Base-by-base conservation (phyloP, 805 yeast genomes). In the Ogataea henricii region DNA sequence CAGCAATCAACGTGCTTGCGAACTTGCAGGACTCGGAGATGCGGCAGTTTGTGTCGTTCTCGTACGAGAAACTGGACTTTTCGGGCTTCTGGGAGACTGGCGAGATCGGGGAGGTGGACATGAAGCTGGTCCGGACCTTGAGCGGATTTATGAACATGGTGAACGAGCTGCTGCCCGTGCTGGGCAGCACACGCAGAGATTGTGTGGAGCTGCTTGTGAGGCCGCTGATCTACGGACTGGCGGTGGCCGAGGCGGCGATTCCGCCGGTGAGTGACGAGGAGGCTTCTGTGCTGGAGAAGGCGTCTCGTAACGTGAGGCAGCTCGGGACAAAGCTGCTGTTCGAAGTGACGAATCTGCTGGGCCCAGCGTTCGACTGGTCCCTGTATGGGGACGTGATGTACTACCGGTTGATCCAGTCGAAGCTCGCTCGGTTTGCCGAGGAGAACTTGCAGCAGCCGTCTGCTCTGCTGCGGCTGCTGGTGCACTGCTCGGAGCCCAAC, bases 401-500 rank as follows among this genome's bases (percentile, higher is more conserved):
- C 58, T 62, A 66, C 3, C 61, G 70, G 20, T 71, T 89, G 18
- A 70, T 92, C 12, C 57, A 64, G 17, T 90, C 96, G 6, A 78
- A 95, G 59, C 71, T 94, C 56, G 71, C 51, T 1, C 70, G 75
- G 10, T 92, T 92, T 65, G 85, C 85, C 3, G 76, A 69, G 34
- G 96, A 87, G 58, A 94, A 92, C 63, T 70, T 85, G 26, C 95
- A 89, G 60, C 89, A 86, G 58, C 84, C 92, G 0, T 89, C 97
- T 0, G 77, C 96, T 0, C 63, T 92, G 37, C 69, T 91, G 79
- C 79, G 73, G 47, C 62, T 89, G 8, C 77, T 92, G 58, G 66
- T 6, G 68, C 77, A 7, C 78, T 96, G 82, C 70, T 86, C 72
- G 4, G 62, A 67, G 26, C 68, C 71, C 4, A 68, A 70, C 18